Evolutionary conservation across 495 filamentous ascomycete genomes (phyloP), one percentile per base, ranked within the genome.

Genomic region (Rhizodiscina lignyota): DNA sequence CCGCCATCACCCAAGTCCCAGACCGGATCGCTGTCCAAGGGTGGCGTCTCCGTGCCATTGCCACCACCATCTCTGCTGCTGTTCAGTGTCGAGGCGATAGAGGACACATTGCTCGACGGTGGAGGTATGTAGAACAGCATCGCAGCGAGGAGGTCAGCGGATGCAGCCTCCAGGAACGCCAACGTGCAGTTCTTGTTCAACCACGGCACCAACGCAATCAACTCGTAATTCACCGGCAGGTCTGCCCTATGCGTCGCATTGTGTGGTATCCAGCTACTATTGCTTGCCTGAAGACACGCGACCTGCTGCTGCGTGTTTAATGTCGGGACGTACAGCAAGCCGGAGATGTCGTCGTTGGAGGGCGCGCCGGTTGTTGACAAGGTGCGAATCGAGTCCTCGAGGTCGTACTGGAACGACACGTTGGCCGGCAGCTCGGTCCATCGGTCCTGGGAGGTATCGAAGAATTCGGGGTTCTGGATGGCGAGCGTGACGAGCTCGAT

Each of bases 191-290:
- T 54, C 2, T 54, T 58, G 29, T 62, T 76, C 21, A 86, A 62
- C 87, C 87, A 94, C n/a, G 87, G 87, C 5, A 78, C 84, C n/a
- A 93, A 55, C 15, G 73, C 86, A 27, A 93, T 69, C n/a, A 75
- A 64, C 3, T 70, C 61, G 38, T 67, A 66, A 21, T 58, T 47
- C 1, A 41, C 29, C 1, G 78, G 74, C 2, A 94, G 67, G 47
- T 89, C 71, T 33, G 62, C 52, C 40, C 67, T 62, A 16, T 79
- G 68, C 10, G 80, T 87, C 28, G 71, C 82, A 52, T 83, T 85
- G n/a, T 49, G 26, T 0, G 86, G 83, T 10, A 94, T 60, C 40
- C 68, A 70, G 17, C 33, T n/a, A 8, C 5, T 8, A 19, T 5
- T 5, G 17, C 17, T 20, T 10, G 5, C 17, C 33, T n/a, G 33